Evolutionary conservation across 2,329 filamentous ascomycete genomes (phyloP).

Genomic region (Lasiodiplodia sp.): DNA sequence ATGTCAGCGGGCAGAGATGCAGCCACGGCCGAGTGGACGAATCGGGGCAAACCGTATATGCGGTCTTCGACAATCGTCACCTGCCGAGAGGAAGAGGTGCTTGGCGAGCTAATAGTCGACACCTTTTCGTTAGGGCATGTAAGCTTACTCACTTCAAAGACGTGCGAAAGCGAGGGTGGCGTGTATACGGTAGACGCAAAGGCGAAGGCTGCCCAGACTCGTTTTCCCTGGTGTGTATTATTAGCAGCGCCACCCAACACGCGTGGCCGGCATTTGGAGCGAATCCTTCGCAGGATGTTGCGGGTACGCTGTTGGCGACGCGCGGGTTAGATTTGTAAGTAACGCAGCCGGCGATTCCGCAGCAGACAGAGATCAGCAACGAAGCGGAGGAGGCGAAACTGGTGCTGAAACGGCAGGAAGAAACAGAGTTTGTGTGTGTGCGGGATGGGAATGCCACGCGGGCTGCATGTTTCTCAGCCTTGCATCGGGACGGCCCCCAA

Average conservation of each 20-base stretch:
- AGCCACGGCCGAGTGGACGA: not conserved
- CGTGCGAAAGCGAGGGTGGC: slow-evolving; percentile 9
- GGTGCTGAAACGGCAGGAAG: not conserved
- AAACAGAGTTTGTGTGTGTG: not conserved
- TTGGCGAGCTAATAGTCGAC: not conserved
- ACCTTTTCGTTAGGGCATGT: slow-evolving; percentile 7
- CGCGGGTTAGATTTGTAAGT: no score
- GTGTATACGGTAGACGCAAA: not conserved
- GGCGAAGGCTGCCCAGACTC: not conserved
- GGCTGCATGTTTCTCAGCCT: not conserved
- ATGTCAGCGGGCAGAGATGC: not conserved
- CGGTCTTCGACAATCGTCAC: not conserved
- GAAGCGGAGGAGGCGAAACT: no score
- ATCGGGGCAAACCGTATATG: slow-evolving; percentile 1
- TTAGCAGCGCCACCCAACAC: slow-evolving; percentile 24
- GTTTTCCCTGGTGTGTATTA: not conserved
- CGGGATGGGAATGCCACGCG: not conserved
- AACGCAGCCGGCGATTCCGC: not conserved
- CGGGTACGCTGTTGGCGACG: not conserved
- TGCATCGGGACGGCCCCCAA: slow-evolving; percentile 25
- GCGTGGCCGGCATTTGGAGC: not conserved
- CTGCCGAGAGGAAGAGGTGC: not conserved
- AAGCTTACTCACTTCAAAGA: slow-evolving; percentile 7
- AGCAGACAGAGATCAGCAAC: not conserved
- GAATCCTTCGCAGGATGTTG: not conserved